Base-by-base conservation (phyloP, 2,329 filamentous ascomycete genomes). In the Microcyclosporella mali region DNA sequence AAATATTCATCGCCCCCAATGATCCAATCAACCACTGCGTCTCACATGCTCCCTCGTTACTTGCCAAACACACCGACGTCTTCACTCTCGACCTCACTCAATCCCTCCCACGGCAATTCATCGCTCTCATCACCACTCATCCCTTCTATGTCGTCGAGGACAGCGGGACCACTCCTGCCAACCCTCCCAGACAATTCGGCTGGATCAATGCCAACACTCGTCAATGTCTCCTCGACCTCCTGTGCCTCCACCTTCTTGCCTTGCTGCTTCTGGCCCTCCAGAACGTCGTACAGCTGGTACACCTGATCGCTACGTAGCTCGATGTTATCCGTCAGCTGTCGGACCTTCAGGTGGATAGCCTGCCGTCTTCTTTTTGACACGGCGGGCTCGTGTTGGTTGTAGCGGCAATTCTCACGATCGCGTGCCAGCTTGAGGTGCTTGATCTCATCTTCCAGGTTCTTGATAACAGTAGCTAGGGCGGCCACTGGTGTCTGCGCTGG, bases 391-490 rank as follows among this genome's bases (percentile, higher is more conserved):
- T 81, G 77, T 16, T 70, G 70, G 51, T 80, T 79, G 64, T 88
- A 87, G 29, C 74, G 66, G 2, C 70, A 71, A 55, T 84, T 78
- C 45, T 79, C 74, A 27, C 73, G 51, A 0, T 75, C 70, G n/a
- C 88, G 74, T 56, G 83, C 75, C 52, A 84, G 73, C 64, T 85
- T 84, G 40, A 94, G 67, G 60, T 94, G 85, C 10, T 75, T 74
- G 33, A 89, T 75, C 63, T 95, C 88, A 60, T 94, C 87, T 53
- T 86, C 74, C 3, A 94, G 70, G 6, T 81, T 77, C 66, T 94
- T 92, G 62, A 94, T 82, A 16, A 94, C 85, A n/a, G 82, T 78
- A 6, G 85, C 84, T 17, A 95, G 77, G 8, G 88, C 87, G 33
- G 82, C 67, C 3, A 77, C 79, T 0, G 87, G 87, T 1, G 79